phyloP scores from a whole-genome alignment of 2,329 filamentous ascomycete species.

The Corniculantispora saksenae region DNA sequence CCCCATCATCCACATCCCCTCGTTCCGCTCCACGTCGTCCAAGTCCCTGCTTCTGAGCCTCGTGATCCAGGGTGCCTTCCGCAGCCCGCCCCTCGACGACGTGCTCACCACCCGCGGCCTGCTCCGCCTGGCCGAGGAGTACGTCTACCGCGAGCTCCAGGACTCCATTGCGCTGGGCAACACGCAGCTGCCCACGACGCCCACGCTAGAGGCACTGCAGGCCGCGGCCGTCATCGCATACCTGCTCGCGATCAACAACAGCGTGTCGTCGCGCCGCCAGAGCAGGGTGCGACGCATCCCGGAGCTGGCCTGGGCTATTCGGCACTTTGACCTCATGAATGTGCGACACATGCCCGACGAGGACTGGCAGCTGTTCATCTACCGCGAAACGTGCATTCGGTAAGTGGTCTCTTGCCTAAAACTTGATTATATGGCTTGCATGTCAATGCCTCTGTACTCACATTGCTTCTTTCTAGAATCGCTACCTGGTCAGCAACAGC shows the following conservation, averaged over 20 bases:
- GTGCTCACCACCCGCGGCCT: conserved; percentile 20
- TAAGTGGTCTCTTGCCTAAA: conserved; percentile 1
- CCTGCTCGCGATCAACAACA: conserved; percentile 25
- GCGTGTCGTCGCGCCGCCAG: conserved; percentile 20
- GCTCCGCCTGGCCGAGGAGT: conserved; percentile 24
- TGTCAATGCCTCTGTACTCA: neutral
- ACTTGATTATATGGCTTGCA: no score
- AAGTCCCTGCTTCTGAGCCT: conserved; percentile 24
- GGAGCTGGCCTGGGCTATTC: conserved; percentile 24
- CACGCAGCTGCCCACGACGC: conserved; percentile 10
- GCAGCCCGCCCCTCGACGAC: conserved; percentile 24
- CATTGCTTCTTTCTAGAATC: conserved; percentile 21
- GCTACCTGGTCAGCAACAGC: conserved; percentile 26
- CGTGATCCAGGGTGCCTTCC: conserved; percentile 23
- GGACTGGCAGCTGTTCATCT: conserved; percentile 24
- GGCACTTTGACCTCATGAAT: conserved; percentile 21
- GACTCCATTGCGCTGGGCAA: conserved; percentile 7
- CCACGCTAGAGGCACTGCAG: conserved; percentile 26
- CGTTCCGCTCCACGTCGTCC: conserved; percentile 24
- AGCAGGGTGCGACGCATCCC: conserved; percentile 24
- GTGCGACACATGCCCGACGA: conserved; percentile 14
- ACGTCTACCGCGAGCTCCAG: conserved; percentile 23
- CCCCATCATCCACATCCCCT: conserved; percentile 30
- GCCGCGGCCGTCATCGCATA: conserved; percentile 28
- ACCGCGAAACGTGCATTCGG: conserved; percentile 25